Base-by-base conservation (phyloP, 768 basidiomycete genomes). In the Artomyces pyxidatus region DNA sequence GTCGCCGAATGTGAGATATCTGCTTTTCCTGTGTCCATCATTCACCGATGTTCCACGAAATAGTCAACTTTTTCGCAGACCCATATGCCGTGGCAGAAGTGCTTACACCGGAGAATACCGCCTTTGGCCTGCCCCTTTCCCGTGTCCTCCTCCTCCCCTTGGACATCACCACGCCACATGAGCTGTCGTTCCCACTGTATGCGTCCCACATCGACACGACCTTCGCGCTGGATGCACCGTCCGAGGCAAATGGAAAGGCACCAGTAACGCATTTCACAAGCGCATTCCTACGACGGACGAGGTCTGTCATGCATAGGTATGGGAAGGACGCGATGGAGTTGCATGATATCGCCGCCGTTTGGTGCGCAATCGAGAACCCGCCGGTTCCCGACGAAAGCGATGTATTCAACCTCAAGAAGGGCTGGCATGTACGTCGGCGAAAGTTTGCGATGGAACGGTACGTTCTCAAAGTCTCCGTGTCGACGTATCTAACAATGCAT, bases 11-110 rank as follows among this genome's bases (percentile, higher is more conserved):
- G 92, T 88, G 66, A 65, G 80, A n/a, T n/a, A n/a, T n/a, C n/a
- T 62, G 28, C 30, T 49, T 22, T 17, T 37, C 22, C 22, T 47
- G 49, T 22, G 41, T 6, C 8, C 39, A 28, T 37, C 17, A 17
- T 22, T 9, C 1, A 29, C 17, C 16, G 29, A 17, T 29, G 29
- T 28, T 4, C 21, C 6, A 10, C 14, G n/a, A 14, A 37, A 22
- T 57, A 90, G 88, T 88, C 68, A 89, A 89, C 63, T 86, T 85
- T 59, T 91, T 82, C 49, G 89, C 91, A 2, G 91, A 95, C 60
- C 89, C 93, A 2, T 87, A 73, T 57, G 90, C 93, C 2, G 89
- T 86, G 4, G 75, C 80, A 42, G 76, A 85, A 43, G 63, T 95
- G 0, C 66, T 91, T 16, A 58, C 72, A 25, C 73, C 78, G 6